Evolutionary conservation across 2,329 filamentous ascomycete species (phyloP).

Genomic region (Aureobasidium sp.): DNA sequence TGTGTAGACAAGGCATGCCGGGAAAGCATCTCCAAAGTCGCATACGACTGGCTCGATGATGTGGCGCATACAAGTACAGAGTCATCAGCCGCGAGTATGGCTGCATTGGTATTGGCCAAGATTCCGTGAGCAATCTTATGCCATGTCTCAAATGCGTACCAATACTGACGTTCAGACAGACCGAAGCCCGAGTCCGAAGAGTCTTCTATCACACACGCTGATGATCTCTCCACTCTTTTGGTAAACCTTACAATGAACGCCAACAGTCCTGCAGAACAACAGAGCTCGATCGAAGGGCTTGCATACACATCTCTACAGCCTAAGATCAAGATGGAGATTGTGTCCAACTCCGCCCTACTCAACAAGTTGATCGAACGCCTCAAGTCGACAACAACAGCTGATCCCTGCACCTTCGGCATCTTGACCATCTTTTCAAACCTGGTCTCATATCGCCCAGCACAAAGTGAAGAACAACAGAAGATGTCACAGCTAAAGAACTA

Average conservation of each 20-base stretch:
- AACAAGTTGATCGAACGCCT: slow-evolving; percentile 61
- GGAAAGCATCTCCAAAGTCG: slow-evolving; percentile 77
- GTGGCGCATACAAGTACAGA: slow-evolving; percentile 67
- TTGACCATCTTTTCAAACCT: slow-evolving; percentile 82
- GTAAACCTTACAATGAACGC: slow-evolving; percentile 58
- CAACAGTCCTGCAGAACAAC: slow-evolving; percentile 41
- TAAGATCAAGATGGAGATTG: slow-evolving; percentile 74
- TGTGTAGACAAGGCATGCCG: slow-evolving; percentile 80
- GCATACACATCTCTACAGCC: slow-evolving; percentile 86
- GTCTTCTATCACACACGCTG: slow-evolving; percentile 22
- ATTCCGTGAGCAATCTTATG: slow-evolving; percentile 25
- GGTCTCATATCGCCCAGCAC: slow-evolving; percentile 66
- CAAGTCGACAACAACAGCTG: slow-evolving; percentile 32
- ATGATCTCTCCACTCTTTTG: slow-evolving; percentile 49
- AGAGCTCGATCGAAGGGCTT: slow-evolving; percentile 77
- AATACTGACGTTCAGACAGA: not conserved
- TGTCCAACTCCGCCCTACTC: slow-evolving; percentile 61
- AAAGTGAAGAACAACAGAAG: slow-evolving; percentile 86
- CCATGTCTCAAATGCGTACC: too few species aligned
- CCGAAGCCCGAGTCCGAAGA: slow-evolving; percentile 1
- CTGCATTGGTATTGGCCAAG: slow-evolving; percentile 50
- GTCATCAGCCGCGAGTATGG: slow-evolving; percentile 44
- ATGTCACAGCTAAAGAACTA: slow-evolving; percentile 91
- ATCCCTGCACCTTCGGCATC: slow-evolving; percentile 61
- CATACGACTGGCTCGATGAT: slow-evolving; percentile 78